phyloP scores from a whole-genome alignment of 495 filamentous ascomycete genomes.

The Immersiella caudata region DNA sequence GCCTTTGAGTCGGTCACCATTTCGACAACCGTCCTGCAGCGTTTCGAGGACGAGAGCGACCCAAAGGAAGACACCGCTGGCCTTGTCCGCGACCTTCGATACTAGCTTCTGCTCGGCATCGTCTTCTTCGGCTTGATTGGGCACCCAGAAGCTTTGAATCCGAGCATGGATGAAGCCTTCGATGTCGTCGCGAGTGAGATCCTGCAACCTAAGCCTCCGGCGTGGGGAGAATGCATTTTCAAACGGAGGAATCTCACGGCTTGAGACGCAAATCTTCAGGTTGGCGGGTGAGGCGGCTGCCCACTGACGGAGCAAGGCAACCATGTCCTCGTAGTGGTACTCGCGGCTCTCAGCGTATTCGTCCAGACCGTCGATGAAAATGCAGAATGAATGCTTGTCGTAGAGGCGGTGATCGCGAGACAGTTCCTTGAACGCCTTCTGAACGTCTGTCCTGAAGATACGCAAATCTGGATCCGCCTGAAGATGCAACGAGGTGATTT shows the following conservation, averaged over 20 bases:
- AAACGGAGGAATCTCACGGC: background rate
- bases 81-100: background rate
- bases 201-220: constrained; percentile 1
- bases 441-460: background rate
- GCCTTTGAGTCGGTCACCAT: background rate
- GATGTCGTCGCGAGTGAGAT: constrained; percentile 1
- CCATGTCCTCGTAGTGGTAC: constrained; percentile 1
- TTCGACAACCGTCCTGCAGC: constrained; percentile 3
- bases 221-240: background rate
- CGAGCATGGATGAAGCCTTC: background rate
- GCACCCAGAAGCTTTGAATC: background rate
- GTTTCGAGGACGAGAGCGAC: constrained; percentile 4
- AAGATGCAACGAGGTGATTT: background rate
- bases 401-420: background rate
- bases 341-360: background rate
- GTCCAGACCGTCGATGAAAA: no score
- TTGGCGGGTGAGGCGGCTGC: background rate
- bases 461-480: constrained; percentile 1
- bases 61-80: constrained; percentile 4
- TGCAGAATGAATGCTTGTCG: constrained; percentile 3
- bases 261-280: constrained; percentile 3
- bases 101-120: background rate
- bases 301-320: background rate
- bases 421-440: background rate
- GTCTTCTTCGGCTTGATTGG: background rate